Base-by-base conservation (phyloP, 352 stramenopile genomes). In the Phytophthora idaei region DNA sequence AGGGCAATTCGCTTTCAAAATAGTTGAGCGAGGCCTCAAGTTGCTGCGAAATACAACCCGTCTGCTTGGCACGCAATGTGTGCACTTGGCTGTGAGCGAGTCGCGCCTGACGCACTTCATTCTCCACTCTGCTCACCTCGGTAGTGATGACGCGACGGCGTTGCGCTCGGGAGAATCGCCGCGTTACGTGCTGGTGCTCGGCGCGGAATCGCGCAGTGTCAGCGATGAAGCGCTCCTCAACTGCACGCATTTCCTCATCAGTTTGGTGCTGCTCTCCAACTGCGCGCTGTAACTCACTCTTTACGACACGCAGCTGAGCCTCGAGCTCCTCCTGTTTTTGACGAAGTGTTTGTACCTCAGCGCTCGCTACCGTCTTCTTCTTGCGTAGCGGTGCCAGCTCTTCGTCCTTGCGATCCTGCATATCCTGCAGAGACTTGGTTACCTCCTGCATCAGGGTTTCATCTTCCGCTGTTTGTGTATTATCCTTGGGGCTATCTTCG, bases 1-100 rank as follows among this genome's bases (percentile, higher is more conserved):
- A 95, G 21, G 83, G 85, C 50, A 91, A 53, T 44, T 95, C 80
- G 53, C 85, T 90, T 46, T 79, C 79, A 55, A 92, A 90, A 50
- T 93, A 95, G 27, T 83, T 81, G 9, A 90, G 55, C 12, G 84
- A 74, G 29, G 78, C 82, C 63, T 95, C 80, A 11, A 93, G 50
- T 36, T 93, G 80, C 66, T 93, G 83, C 0, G 74, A 62, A 46
- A 86, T 41, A 46, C 77, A 88, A 17, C 59, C 53, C 1, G 76
- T 68, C 31, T 81, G 77, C 56, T 90, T 92, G 11, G 84, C 64
- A 36, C 74, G 63, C 3, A 87, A 58, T 1, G 76, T 65, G 14
- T 81, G 71, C 15, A 78, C 69, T 47, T 87, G 76, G 36, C 69
- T 83, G 14, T 83, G 62, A 10, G 67, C 64, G 10, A 78, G 59